A percentile compares a stretch with the other conserved stretches of the same genome.
Conservation (phyloP, 176 grass and related monocot species). For the Carex myosuroides region DNA sequence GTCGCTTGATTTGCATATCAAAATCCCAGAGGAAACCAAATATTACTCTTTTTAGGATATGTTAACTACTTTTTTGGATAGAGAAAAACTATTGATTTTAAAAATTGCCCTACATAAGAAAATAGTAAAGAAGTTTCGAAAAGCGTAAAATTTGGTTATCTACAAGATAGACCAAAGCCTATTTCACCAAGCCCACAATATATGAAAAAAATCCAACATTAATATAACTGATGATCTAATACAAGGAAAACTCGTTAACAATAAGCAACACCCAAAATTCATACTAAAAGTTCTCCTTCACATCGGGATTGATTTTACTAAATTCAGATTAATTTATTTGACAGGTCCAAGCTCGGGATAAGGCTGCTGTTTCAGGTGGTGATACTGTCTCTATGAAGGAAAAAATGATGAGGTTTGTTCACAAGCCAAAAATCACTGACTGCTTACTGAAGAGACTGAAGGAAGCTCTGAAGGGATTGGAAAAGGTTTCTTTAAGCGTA, state of each 20-base stretch:
- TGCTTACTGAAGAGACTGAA: background rate
- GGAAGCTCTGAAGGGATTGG: constrained; percentile 14
- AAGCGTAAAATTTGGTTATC: too few species aligned
- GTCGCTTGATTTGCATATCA: too few species aligned
- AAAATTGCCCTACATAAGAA: too few species aligned
- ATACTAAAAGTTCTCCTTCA: background rate
- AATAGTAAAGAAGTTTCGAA: too few species aligned
- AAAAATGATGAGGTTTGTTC: background rate
- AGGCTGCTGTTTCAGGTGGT: background rate
- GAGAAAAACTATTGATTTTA: too few species aligned
- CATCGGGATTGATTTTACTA: background rate
- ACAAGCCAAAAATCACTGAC: background rate
- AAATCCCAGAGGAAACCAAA: too few species aligned
- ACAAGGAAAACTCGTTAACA: background rate
- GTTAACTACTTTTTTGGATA: too few species aligned
- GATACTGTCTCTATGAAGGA: background rate
- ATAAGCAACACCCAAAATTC: background rate
- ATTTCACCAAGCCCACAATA: background rate
- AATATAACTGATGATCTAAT: background rate
- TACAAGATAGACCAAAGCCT: background rate
- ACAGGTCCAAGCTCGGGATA: constrained; percentile 8
- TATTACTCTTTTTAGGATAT: too few species aligned
- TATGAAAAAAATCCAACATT: background rate
- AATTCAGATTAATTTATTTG: background rate
- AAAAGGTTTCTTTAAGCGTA: constrained; percentile 7